Evolutionary conservation across 2,329 filamentous ascomycete genomes (phyloP).

Genomic region (Penicillium verrucosum): DNA sequence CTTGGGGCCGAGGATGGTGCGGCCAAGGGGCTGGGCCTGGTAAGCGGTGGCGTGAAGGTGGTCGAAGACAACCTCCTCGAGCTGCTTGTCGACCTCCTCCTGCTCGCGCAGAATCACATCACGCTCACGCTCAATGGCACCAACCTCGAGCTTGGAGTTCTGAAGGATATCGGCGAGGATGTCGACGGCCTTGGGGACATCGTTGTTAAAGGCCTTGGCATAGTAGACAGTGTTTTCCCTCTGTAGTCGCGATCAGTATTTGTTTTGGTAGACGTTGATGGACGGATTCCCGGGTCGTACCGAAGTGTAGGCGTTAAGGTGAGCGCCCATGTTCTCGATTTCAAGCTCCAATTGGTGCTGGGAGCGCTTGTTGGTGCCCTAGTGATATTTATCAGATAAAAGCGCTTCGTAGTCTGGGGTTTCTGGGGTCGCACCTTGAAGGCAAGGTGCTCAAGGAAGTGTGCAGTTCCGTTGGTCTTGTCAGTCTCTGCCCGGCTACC

Average conservation of each 20-base stretch:
- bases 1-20: slow-evolving; percentile 94
- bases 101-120: slow-evolving; percentile 98
- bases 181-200: slow-evolving; percentile 93
- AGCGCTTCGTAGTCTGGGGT: not conserved
- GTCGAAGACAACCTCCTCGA: slow-evolving; percentile 99
- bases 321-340: slow-evolving; percentile 99
- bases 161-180: slow-evolving; percentile 99
- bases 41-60: slow-evolving; percentile 97
- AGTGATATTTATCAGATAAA: slow-evolving; percentile 15
- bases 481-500: slow-evolving; percentile 96
- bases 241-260: slow-evolving; percentile 48
- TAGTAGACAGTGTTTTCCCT: slow-evolving; percentile 99
- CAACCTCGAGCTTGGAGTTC: slow-evolving; percentile 94
- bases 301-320: slow-evolving; percentile 99
- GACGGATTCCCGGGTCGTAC: slow-evolving; percentile 54
- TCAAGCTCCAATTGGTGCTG: slow-evolving; percentile 98
- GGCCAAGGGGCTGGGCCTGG: slow-evolving; percentile 92
- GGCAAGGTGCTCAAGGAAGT: slow-evolving; percentile 99
- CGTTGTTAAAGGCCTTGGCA: slow-evolving; percentile 97
- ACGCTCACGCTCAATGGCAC: slow-evolving; percentile 93
- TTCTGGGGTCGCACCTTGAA: slow-evolving; percentile 73
- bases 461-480: slow-evolving; percentile 97
- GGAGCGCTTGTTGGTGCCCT: slow-evolving; percentile 87
- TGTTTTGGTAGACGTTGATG: slow-evolving; percentile 13
- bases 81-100: slow-evolving; percentile 99